These are phyloP conservation scores for Xylaria sp. DNA, from an alignment of 2,329 filamentous ascomycete genomes.

Conservation along the genomic window DNA sequence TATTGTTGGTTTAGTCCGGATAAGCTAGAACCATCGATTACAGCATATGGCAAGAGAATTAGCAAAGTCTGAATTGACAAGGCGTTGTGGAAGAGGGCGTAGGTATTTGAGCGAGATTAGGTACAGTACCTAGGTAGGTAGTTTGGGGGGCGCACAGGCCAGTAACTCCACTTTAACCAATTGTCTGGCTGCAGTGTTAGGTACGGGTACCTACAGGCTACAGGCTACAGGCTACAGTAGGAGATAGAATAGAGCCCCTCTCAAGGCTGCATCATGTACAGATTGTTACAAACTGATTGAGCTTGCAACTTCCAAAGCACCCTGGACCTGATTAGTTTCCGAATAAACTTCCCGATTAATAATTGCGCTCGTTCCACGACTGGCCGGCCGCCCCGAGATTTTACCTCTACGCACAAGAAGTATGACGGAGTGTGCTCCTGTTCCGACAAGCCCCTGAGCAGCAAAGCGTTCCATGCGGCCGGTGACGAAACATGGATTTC, in stretches of 20 bases:
- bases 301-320: constrained; percentile 9
- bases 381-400: neutral
- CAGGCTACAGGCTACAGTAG: neutral
- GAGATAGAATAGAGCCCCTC: neutral
- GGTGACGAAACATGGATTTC: constrained; percentile 67
- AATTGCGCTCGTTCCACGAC: neutral
- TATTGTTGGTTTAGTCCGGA: constrained; percentile 19
- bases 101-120: neutral
- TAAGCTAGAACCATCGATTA: neutral
- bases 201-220: constrained; percentile 2
- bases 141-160: neutral
- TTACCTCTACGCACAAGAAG: constrained; percentile 31
- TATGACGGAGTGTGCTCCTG: constrained; percentile 40
- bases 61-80: neutral
- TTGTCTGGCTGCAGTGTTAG: neutral
- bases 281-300: neutral
- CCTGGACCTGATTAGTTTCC: neutral
- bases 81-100: neutral
- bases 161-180: constrained; percentile 17
- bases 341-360: constrained; percentile 8
- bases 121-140: too few species aligned
- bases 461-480: constrained; percentile 43
- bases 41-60: neutral
- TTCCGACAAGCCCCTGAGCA: constrained; percentile 41
- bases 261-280: constrained; percentile 12